These are phyloP conservation scores for Lasiosphaeriaceae sp. DNA, from an alignment of 495 filamentous ascomycete genomes.

Conservation along the genomic window DNA sequence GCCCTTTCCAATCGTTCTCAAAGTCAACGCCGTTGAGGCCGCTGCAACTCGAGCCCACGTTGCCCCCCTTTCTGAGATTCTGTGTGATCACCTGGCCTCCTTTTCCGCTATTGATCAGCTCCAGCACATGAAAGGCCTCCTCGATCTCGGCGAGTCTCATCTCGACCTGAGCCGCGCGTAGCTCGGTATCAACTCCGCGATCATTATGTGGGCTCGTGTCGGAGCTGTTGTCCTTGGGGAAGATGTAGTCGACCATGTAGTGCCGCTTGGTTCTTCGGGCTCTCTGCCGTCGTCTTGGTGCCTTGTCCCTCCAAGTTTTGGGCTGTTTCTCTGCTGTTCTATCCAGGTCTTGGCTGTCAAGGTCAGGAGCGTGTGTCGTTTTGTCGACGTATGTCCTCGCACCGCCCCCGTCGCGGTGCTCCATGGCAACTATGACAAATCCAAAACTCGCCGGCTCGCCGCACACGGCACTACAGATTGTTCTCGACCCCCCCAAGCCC, in stretches of 20 bases:
- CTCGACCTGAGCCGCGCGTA: conserved; percentile 54
- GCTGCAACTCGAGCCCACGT: conserved; percentile 47
- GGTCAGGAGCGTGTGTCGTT: conserved; percentile 15
- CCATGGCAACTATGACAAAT: conserved; percentile 63
- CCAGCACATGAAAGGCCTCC: conserved; percentile 50
- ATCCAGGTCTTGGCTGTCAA: conserved; percentile 19
- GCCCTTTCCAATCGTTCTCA: conserved; percentile 33
- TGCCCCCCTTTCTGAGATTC: conserved; percentile 48
- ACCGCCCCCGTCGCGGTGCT: conserved; percentile 63
- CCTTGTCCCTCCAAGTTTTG: conserved; percentile 5
- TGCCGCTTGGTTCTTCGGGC: conserved; percentile 13
- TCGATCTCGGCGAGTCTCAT: conserved; percentile 62
- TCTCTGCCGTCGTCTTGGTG: background rate
- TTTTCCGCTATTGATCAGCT: conserved; percentile 49
- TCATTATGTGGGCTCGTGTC: conserved; percentile 36
- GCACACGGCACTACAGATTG: conserved; percentile 58
- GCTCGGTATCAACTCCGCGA: conserved; percentile 30
- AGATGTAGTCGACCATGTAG: conserved; percentile 43
- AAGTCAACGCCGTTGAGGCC: conserved; percentile 33
- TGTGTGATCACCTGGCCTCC: conserved; percentile 34
- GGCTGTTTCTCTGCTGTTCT: conserved; percentile 1
- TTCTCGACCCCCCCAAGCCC: conserved; percentile 61
- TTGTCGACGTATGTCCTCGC: conserved; percentile 56
- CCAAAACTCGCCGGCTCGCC: conserved; percentile 63
- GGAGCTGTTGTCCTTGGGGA: conserved; percentile 37